phyloP scores from a whole-genome alignment of 2,329 filamentous ascomycete species.

The Rachicladosporium sp. region DNA sequence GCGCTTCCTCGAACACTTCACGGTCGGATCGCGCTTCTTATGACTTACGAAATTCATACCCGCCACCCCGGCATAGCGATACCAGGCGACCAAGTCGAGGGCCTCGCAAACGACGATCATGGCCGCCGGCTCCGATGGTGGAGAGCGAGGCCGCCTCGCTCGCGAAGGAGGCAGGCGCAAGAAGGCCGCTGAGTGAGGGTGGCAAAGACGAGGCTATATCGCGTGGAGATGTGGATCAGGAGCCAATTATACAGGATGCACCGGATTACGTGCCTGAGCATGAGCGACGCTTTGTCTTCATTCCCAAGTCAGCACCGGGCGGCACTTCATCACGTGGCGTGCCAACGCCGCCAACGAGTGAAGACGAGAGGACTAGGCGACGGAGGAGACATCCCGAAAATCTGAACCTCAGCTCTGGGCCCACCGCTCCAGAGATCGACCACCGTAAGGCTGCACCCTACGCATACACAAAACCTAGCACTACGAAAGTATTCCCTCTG shows the following conservation, averaged over 20 bases:
- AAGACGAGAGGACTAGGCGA: constrained; percentile 23
- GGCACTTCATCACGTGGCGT: constrained; percentile 9
- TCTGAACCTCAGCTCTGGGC: no score
- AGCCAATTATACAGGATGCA: constrained; percentile 54
- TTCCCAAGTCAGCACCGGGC: constrained; percentile 21
- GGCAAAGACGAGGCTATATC: constrained; percentile 45
- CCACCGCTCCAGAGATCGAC: no score
- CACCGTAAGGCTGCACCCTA: no score
- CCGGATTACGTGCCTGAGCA: constrained; percentile 12
- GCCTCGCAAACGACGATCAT: constrained; percentile 18
- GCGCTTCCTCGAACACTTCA: constrained; percentile 5
- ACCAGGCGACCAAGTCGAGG: constrained; percentile 1
- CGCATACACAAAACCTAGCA: no score
- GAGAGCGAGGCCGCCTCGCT: constrained; percentile 57
- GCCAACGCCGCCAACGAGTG: constrained; percentile 25
- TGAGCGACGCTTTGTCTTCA: constrained; percentile 54
- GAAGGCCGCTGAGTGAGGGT: constrained; percentile 20
- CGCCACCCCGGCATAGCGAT: constrained; percentile 10
- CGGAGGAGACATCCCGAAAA: constrained; percentile 1
- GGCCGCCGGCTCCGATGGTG: constrained; percentile 52
- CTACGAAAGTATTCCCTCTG: no score
- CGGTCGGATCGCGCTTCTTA: constrained; percentile 13
- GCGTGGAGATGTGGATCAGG: constrained; percentile 55
- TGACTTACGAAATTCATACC: constrained; percentile 20
- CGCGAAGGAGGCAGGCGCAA: constrained; percentile 44